Percentiles rank a stretch among this genome's conserved stretches.
These are phyloP conservation scores for Pythium sp. DNA, from an alignment of 352 stramenopile genomes.

Conservation along the genomic window DNA sequence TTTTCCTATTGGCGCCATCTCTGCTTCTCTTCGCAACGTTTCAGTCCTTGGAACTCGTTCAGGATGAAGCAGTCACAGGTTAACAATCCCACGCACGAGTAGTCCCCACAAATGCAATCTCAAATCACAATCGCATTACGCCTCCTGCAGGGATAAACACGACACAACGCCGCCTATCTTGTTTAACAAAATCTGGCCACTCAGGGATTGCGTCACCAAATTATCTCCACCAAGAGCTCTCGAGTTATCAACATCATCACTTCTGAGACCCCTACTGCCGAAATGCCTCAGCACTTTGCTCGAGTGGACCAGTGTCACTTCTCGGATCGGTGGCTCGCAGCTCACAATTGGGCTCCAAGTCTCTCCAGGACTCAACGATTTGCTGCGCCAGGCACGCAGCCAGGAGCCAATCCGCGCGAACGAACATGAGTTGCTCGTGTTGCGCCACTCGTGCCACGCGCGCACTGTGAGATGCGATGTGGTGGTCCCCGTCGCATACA, in stretches of 20 bases:
- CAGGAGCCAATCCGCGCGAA: neutral
- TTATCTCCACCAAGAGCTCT: neutral
- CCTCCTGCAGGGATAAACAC: too few relatives aligned
- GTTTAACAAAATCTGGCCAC: too few relatives aligned
- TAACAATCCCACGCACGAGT: too few relatives aligned
- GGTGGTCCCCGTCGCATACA: neutral
- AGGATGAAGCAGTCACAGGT: too few relatives aligned
- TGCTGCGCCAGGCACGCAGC: neutral
- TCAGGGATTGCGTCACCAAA: neutral
- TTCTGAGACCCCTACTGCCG: neutral
- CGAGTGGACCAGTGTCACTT: conserved; percentile 1
- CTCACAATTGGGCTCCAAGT: neutral
- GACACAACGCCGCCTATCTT: too few relatives aligned
- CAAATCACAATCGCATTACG: too few relatives aligned
- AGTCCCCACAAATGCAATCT: too few relatives aligned
- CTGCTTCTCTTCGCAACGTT: too few relatives aligned
- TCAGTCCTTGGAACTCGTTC: too few relatives aligned
- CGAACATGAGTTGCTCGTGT: neutral
- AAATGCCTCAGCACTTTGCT: neutral
- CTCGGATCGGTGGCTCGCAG: neutral
- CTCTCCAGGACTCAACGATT: neutral
- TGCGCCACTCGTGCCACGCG: neutral
- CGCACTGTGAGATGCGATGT: neutral
- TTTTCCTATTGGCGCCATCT: too few relatives aligned
- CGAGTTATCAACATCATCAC: neutral